Conservation (phyloP, 2,329 filamentous ascomycete species). For the Trichoderma semiorbis region DNA sequence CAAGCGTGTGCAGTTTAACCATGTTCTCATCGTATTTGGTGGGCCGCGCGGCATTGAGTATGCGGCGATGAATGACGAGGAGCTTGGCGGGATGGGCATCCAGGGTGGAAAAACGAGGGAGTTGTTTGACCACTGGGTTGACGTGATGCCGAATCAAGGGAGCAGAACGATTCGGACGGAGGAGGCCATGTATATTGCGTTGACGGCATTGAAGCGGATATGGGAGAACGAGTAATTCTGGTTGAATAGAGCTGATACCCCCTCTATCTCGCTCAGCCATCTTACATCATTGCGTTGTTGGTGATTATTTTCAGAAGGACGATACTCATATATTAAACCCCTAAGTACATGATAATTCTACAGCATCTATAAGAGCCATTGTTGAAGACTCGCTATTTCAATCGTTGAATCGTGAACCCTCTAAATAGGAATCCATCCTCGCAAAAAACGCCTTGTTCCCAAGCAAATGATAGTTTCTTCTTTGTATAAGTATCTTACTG, state of each 20-base stretch:
- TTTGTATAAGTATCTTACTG: background rate
- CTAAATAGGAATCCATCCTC: background rate
- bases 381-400: constrained; percentile 30
- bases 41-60: constrained; percentile 77
- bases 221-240: constrained; percentile 39
- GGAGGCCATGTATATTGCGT: constrained; percentile 74
- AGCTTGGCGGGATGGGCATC: constrained; percentile 59
- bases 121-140: constrained; percentile 81
- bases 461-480: background rate
- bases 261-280: background rate
- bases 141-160: constrained; percentile 75
- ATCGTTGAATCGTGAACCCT: constrained; percentile 28
- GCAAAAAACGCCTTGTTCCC: constrained; percentile 11
- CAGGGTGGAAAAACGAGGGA: constrained; percentile 61
- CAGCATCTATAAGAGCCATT: constrained; percentile 19
- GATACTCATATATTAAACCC: background rate
- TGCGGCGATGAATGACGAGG: constrained; percentile 60
- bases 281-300: background rate
- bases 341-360: background rate
- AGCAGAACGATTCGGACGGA: constrained; percentile 81
- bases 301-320: background rate
- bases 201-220: constrained; percentile 63
- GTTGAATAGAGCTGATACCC: constrained; percentile 6
- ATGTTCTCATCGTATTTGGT: constrained; percentile 76
- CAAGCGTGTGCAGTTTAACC: constrained; percentile 54